Base-by-base conservation (phyloP, 1,284 basidiomycete species). In the Puccinia coronata region DNA sequence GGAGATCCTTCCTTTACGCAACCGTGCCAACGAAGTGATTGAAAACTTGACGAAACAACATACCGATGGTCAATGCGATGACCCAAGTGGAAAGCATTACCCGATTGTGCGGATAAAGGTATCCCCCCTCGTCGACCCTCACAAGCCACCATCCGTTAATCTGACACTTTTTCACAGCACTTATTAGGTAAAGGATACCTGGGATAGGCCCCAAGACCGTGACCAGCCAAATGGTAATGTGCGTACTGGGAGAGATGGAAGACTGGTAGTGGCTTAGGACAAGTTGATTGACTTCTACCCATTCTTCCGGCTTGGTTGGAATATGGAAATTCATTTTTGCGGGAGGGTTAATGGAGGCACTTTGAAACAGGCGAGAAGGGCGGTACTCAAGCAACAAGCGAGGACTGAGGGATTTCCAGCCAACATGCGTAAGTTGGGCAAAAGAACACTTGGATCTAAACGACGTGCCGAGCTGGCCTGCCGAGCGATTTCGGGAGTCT, bases 131-230 rank as follows among this genome's bases (percentile, higher is more conserved):
- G 28, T 73, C 71, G 36, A 53, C 20, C 47, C 47, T 47, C 1
- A 73, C 71, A 34, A 51, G 23, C 71, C 71, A 73, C 36, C 49
- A 39, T 6, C 71, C 71, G 14, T 57, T 73, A 34, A n/a, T 39
- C 23, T n/a, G 25, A 12, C 49, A 55, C n/a, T 36, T 73, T 57
- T 55, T 51, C 51, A 47, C 2, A 36, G 47, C 71, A 39, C 71
- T 55, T n/a, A 53, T 53, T 18, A 57, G 31, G 47, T 73, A 73
- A 41, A 73, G 71, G 20, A 73, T n/a, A 31, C 31, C 71, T 28
- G 71, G 36, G 31, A 73, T 18, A 12, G 71, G 71, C 12, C 49
- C 49, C 1, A 36, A n/a, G 28, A 53, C 39, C 14, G 53, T 73
- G n/a, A 39, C 71, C n/a, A 57, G 20, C 71, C 49, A 73, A 41